These are phyloP conservation scores for Daldinia decipiens DNA, from an alignment of 495 filamentous ascomycete species.

Conservation along the genomic window DNA sequence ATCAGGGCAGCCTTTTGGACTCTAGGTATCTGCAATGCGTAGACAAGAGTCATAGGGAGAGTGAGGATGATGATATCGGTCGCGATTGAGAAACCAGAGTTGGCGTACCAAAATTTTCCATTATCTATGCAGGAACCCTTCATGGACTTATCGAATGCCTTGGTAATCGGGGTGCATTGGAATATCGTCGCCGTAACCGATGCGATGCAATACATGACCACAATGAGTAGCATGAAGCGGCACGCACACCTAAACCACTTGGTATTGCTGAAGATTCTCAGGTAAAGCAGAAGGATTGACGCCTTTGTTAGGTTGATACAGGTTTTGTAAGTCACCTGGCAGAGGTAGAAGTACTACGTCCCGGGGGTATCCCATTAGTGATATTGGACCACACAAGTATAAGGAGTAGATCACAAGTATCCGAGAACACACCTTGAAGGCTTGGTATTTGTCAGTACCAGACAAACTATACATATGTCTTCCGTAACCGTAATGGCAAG, in stretches of 20 bases:
- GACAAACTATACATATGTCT: conserved; percentile 37
- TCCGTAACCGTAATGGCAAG: conserved; percentile 47
- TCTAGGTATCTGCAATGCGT: conserved; percentile 59
- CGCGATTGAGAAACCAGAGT: conserved; percentile 64
- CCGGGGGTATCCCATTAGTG: conserved; percentile 4
- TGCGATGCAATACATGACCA: conserved; percentile 45
- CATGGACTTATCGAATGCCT: conserved; percentile 63
- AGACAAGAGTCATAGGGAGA: conserved; percentile 66
- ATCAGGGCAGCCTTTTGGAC: conserved; percentile 64
- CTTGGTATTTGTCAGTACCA: conserved; percentile 30
- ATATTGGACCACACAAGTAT: not conserved
- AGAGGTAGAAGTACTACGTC: conserved; percentile 47
- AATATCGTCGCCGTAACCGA: conserved; percentile 54
- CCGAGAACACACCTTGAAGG: conserved; percentile 39
- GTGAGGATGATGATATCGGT: conserved; percentile 66
- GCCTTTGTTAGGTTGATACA: conserved; percentile 50
- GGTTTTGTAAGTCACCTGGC: conserved; percentile 49
- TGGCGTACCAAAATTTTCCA: conserved; percentile 59
- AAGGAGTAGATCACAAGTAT: not conserved
- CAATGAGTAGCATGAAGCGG: conserved; percentile 31
- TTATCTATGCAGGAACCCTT: conserved; percentile 62
- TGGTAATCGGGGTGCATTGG: conserved; percentile 64
- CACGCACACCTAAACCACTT: conserved; percentile 47
- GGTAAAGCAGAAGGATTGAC: conserved; percentile 52
- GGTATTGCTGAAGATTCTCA: conserved; percentile 48